phyloP scores from a whole-genome alignment of 1,139 yeast genomes.

The Yueomyces sp. region DNA sequence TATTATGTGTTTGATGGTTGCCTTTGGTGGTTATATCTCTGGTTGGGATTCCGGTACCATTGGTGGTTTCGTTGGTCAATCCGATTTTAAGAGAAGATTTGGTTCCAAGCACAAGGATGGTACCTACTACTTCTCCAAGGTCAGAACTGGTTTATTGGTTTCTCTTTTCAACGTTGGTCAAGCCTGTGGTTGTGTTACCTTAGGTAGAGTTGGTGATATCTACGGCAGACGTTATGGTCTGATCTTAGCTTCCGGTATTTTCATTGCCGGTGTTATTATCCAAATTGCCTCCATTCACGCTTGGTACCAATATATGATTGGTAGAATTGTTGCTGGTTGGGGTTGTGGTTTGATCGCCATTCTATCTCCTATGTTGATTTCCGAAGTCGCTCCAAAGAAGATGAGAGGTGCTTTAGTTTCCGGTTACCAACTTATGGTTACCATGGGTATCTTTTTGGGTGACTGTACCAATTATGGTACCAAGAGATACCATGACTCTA shows the following conservation, averaged over 20 bases:
- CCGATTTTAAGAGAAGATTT: neutral
- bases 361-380: conserved; percentile 41
- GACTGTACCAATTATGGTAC: conserved; percentile 15
- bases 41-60: neutral
- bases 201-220: conserved; percentile 40
- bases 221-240: conserved; percentile 43
- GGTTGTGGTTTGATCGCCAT: conserved; percentile 44
- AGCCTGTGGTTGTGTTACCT: conserved; percentile 55
- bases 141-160: conserved; percentile 36
- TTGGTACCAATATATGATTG: conserved; percentile 43
- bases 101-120: neutral
- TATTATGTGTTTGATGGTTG: neutral
- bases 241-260: conserved; percentile 33
- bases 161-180: conserved; percentile 63
- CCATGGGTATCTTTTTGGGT: conserved; percentile 44
- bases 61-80: neutral
- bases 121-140: neutral
- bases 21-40: neutral
- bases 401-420: conserved; percentile 47
- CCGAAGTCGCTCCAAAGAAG: conserved; percentile 41
- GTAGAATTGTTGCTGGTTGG: conserved; percentile 42
- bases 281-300: conserved; percentile 26
- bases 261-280: conserved; percentile 36
- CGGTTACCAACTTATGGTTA: conserved; percentile 42
- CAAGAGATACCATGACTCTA: neutral